Percentiles rank a stretch among this genome's conserved stretches.
Conservation (phyloP, 106 monocot species). For the Dioscorea zingiberensis region DNA sequence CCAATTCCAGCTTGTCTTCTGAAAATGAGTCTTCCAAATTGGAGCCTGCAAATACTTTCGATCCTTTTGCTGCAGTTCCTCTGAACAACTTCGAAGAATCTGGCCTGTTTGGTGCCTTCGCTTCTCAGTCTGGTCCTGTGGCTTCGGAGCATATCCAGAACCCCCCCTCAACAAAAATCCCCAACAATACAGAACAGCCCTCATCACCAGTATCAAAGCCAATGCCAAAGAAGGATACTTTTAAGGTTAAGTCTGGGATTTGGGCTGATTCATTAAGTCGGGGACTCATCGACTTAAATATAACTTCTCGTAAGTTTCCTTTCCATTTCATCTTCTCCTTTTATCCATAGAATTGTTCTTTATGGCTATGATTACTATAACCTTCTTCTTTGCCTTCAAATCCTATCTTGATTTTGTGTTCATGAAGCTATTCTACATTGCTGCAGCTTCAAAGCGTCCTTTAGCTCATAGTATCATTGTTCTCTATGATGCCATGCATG, state of each 20-base stretch:
- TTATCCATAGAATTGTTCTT: too few relatives aligned
- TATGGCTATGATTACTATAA: background rate
- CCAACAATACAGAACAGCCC: background rate
- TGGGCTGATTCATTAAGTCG: constrained; percentile 98
- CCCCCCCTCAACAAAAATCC: constrained; percentile 1
- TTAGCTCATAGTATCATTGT: too few relatives aligned
- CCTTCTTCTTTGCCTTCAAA: background rate
- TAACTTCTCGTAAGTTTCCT: constrained; percentile 82
- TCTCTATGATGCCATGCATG: too few relatives aligned
- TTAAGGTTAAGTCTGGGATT: constrained; percentile 89
- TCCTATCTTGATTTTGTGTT: too few relatives aligned
- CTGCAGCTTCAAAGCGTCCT: too few relatives aligned
- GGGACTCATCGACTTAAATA: constrained; percentile 86
- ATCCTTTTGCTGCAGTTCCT: constrained; percentile 76
- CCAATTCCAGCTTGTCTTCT: constrained; percentile 21
- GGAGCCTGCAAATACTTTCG: constrained; percentile 24
- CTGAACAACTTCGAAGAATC: constrained; percentile 46
- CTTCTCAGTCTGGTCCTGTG: constrained; percentile 28
- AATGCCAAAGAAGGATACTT: constrained; percentile 33
- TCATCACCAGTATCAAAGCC: constrained; percentile 21
- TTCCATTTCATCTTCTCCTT: too few relatives aligned
- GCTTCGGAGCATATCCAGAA: constrained; percentile 13
- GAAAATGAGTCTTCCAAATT: constrained; percentile 20
- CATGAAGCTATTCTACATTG: too few relatives aligned
- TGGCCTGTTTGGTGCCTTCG: constrained; percentile 63